Base-by-base conservation (phyloP, 1,284 basidiomycete species). In the Rhodotorula sp. region DNA sequence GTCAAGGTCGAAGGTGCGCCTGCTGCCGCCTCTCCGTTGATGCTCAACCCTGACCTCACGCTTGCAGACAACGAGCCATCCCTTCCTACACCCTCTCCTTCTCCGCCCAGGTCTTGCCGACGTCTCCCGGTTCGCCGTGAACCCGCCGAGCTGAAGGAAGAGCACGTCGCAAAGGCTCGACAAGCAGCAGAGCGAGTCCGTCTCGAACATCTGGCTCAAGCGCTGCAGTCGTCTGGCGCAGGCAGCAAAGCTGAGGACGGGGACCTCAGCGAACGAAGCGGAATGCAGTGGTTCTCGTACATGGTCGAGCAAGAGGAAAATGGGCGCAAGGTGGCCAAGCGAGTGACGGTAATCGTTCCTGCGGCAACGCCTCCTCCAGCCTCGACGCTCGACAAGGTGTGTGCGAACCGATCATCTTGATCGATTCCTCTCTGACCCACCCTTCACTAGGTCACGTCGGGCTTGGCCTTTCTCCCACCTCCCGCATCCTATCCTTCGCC, bases 311-410 rank as follows among this genome's bases (percentile, higher is more conserved):
- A 48, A 27, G 1, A 30, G 17, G 59, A 65, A 46, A 36, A 64
- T 2, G 63, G 49, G 3, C 2, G 44, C 4, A 62, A 32, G 34
- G 67, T 69, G 2, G 20, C 27, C 19, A 58, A 57, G 59, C 17
- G 56, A 17, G 55, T 69, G 13, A 55, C 67, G 27, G 67, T 69
- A 11, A 54, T 69, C 32, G 36, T 68, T 24, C 59, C 67, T 4
- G 49, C 34, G 29, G 22, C 27, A 24, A 10, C 27, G 17, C 54
- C 17, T 34, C 32, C 54, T 22, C 8, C 55, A 57, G 10, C 19
- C 2, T 20, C 55, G 11, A 17, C 22, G 36, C 7, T 36, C 17
- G 36, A 53, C 17, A 20, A 53, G 17, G 36, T 32, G 8, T 22
- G 22, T 7, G 15, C n/a, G 2, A 24, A 10, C 3, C 39, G 39